Conservation (phyloP, 371 early-diverging fungal species). For the Apophysomyces elegans region DNA sequence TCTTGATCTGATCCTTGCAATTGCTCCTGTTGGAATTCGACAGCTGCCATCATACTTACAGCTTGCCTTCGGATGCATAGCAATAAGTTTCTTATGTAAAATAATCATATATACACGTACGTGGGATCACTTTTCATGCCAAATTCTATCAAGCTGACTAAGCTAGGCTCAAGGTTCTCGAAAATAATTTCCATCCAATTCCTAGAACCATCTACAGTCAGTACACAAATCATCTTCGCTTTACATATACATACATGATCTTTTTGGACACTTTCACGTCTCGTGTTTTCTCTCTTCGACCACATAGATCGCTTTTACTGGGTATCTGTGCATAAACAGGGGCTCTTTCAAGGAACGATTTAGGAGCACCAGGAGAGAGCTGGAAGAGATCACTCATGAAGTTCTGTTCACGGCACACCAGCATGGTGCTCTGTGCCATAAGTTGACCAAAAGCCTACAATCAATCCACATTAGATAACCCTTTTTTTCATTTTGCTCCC, state of each 20-base stretch:
- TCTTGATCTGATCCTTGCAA: constrained; percentile 66
- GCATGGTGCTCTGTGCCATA: constrained; percentile 49
- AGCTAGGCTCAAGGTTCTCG: constrained; percentile 73
- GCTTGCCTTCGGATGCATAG: constrained; percentile 46
- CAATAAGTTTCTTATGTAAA: neutral
- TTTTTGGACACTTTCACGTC: constrained; percentile 70
- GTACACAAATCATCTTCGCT: neutral
- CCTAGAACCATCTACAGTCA: constrained; percentile 21
- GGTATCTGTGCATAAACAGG: constrained; percentile 49
- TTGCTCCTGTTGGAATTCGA: constrained; percentile 75
- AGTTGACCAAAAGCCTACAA: constrained; percentile 55
- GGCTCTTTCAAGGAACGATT: constrained; percentile 49
- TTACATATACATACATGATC: constrained; percentile 38
- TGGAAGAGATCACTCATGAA: constrained; percentile 83
- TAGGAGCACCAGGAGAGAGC: constrained; percentile 41
- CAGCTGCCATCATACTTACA: constrained; percentile 84
- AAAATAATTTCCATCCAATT: constrained; percentile 86
- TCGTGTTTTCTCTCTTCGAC: constrained; percentile 61
- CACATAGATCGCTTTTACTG: constrained; percentile 41
- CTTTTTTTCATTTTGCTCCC: no score
- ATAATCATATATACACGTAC: constrained; percentile 40
- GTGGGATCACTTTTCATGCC: constrained; percentile 81
- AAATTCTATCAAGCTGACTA: constrained; percentile 75
- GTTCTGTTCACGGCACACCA: constrained; percentile 77
- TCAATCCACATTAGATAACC: no score